Base-by-base conservation (phyloP, 2,329 filamentous ascomycete species). In the Pseudogymnoascus sp. region DNA sequence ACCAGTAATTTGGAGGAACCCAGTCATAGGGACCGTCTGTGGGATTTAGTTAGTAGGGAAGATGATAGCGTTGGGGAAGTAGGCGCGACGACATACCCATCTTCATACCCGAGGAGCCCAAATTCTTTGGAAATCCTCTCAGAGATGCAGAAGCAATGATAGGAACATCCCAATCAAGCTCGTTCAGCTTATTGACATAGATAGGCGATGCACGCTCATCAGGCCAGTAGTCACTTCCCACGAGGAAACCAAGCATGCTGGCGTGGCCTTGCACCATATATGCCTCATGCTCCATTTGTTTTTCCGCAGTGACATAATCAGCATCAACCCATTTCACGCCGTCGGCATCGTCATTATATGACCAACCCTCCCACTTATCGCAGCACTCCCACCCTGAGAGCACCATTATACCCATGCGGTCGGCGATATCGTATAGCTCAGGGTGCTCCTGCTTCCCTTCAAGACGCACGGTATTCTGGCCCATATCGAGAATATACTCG, bases 291-390 rank as follows among this genome's bases (percentile, higher is more conserved):
- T 77, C 73, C 79, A 87, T 85, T 60, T 80, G 81, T 0, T 73
- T 73, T 29, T 79, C 79, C 5, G 83, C 85, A 23, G 79, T 81
- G 1, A 63, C 66, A 69, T 87, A 87, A 71, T 87, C 85, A 1
- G 71, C 67, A 0, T 81, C 77, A 0, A 71, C 73, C 83, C 84
- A 87, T 62, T 73, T 73, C 3, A 73, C 68, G 0, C 76, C 79
- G 8, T 69, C 64, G 0, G 73, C 75, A n/a, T 87, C 80, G 11
- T 81, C 71, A 67, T 87, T 87, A 71, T 86, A 86, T 60, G 69
- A 71, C 84, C 84, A 88, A 0, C 80, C 81, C 69, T 88, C 85
- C 85, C 85, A 88, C 70, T 87, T 87, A 67, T 87, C 82, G 70
- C 85, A 88, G 71, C 85, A 88, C 65, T 87, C 84, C 84, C 84